Evolutionary conservation across 2,329 filamentous ascomycete species (phyloP).

Genomic region (Penicillium frequentans): DNA sequence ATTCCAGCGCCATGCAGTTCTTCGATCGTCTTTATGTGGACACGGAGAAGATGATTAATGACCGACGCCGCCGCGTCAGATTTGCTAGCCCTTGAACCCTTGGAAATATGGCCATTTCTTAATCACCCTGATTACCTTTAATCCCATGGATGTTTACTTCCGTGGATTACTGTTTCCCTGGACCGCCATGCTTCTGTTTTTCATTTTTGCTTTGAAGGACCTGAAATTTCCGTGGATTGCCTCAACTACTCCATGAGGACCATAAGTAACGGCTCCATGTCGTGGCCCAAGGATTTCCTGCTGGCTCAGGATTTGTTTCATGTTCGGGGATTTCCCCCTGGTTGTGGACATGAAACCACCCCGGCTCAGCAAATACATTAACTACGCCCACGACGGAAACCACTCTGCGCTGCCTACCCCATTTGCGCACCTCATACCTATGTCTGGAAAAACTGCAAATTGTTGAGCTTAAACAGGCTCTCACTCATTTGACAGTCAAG

Average conservation of each 20-base stretch:
- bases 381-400: neutral
- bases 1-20: constrained; percentile 79
- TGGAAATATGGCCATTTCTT: constrained; percentile 9
- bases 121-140: neutral
- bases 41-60: constrained; percentile 76
- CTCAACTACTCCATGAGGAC: neutral
- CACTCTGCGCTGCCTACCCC: neutral
- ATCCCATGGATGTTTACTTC: constrained; percentile 1
- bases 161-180: constrained; percentile 4
- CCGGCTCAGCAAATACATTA: neutral
- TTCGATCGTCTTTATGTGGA: constrained; percentile 78
- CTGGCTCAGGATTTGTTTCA: neutral
- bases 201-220: constrained; percentile 1
- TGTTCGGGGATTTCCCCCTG: neutral
- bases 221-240: neutral
- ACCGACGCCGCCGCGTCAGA: constrained; percentile 51
- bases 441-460: neutral
- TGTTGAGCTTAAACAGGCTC: neutral
- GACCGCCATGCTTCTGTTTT: constrained; percentile 4
- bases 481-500: neutral
- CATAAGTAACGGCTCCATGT: neutral
- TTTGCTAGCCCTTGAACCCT: constrained; percentile 22
- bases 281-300: neutral
- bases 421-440: neutral
- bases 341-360: neutral